Evolutionary conservation across 2,329 filamentous ascomycete genomes (phyloP), one percentile per base, ranked within the genome.

Genomic region (Penicillium polonicum): DNA sequence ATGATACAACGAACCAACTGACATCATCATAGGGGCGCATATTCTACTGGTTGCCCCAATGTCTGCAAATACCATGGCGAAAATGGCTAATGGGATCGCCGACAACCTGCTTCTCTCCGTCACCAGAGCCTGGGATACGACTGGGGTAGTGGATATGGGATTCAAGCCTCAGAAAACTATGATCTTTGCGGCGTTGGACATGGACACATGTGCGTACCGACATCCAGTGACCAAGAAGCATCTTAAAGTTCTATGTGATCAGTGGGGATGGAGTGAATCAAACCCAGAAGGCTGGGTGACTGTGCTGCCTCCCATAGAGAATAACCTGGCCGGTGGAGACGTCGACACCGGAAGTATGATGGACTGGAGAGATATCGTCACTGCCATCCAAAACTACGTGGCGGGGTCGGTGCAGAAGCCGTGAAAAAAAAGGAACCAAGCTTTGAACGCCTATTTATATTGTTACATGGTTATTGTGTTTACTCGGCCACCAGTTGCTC

Each of bases 201-300:
- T 96, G 91, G 96, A 97, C 72, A 91, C 86, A 25, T 86, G 88
- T 4, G 96, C 96, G 92, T 96, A 90, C 88, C 80, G 82, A 55
- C 91, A 97, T 71, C 92, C 92, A 2, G 79, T 96, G 45, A 96
- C 92, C 1, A 81, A 76, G 49, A 85, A 83, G 61, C 91, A 96
- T 62, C 75, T 96, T 38, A 77, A 77, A 41, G 78, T 89, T 0
- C 77, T 97, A 46, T 82, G 87, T 61, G 83, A 88, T 48, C 89
- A 92, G 57, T 96, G 92, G 91, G 88, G 87, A 6, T 72, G 82
- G 46, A 66, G 67, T 35, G 76, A 72, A 23, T 70, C 59, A 10
- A 65, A 68, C 17, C 61, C 65, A 2, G 67, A 72, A 8, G 78
- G 78, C 6, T 88, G 85, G 88, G 83, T 94, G 63, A 86, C 90